These are phyloP conservation scores for Adansonia madagascariensis DNA, from an alignment of 441 rosid species.

Conservation along the genomic window DNA sequence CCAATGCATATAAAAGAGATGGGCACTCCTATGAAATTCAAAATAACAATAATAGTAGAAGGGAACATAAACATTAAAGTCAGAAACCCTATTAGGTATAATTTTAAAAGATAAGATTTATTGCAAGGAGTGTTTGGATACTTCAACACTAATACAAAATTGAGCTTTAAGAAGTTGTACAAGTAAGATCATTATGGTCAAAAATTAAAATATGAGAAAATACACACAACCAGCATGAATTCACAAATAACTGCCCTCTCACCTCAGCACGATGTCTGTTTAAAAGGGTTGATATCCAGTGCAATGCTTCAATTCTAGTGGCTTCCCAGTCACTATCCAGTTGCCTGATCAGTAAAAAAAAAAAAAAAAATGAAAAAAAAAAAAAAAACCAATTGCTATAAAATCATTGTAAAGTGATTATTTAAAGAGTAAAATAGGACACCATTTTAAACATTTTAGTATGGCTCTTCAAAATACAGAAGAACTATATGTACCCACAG, in stretches of 20 bases:
- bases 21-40: background rate
- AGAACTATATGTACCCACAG: constrained; percentile 22
- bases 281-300: too few relatives aligned
- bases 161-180: background rate
- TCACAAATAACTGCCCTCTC: constrained; percentile 15
- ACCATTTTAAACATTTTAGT: constrained; percentile 25
- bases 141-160: background rate
- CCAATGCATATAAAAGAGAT: background rate
- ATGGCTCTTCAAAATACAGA: constrained; percentile 30
- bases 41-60: background rate
- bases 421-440: background rate
- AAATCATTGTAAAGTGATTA: constrained; percentile 27
- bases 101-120: background rate
- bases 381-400: constrained; percentile 31
- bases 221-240: background rate
- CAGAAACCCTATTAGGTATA: background rate
- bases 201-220: constrained; percentile 1
- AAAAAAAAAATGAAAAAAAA: too few relatives aligned
- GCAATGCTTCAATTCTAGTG: too few relatives aligned
- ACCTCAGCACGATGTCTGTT: constrained; percentile 51
- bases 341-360: too few relatives aligned
- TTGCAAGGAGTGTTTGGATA: background rate
- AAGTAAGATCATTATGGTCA: too few relatives aligned
- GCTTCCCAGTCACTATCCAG: too few relatives aligned
- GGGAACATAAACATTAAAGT: constrained; percentile 3